Evolutionary conservation across 768 basidiomycete species (phyloP).

Genomic region (Coprinopsis cinerea): DNA sequence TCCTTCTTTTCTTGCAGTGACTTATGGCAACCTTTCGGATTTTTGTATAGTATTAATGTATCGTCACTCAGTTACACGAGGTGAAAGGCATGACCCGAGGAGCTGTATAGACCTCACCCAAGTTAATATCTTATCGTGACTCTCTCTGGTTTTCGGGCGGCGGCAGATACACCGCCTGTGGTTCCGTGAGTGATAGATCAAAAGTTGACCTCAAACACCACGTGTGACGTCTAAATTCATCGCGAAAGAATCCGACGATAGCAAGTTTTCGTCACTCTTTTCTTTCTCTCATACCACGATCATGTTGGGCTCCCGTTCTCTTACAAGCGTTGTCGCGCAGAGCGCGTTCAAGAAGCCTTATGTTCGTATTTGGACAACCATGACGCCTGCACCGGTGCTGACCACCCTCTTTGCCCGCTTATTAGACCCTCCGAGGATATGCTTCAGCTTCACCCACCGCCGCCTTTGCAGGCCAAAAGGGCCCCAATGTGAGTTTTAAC

Average conservation of each 20-base stretch:
- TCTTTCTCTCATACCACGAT: slow-evolving; percentile 17
- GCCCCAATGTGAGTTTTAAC: slow-evolving; percentile 62
- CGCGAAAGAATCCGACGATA: slow-evolving; percentile 12
- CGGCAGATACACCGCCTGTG: no score
- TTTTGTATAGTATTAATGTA: no score
- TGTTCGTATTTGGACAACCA: slow-evolving; percentile 30
- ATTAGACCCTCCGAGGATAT: slow-evolving; percentile 42
- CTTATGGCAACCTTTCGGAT: no score
- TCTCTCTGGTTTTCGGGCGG: no score
- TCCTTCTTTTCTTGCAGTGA: no score
- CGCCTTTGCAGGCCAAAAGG: slow-evolving; percentile 87
- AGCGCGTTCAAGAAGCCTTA: slow-evolving; percentile 41
- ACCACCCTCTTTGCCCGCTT: slow-evolving; percentile 28
- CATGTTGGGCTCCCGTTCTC: slow-evolving; percentile 58
- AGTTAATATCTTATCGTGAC: no score
- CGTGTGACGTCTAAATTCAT: slow-evolving; percentile 11
- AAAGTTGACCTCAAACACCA: not conserved
- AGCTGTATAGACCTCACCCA: no score
- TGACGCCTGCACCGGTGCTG: slow-evolving; percentile 12
- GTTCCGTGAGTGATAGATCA: not conserved
- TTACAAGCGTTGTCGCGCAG: slow-evolving; percentile 47
- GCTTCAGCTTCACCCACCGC: slow-evolving; percentile 81
- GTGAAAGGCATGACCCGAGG: no score
- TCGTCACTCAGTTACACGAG: no score
- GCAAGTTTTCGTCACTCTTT: slow-evolving; percentile 17